Evolutionary conservation across 306 rosid species (phyloP), one percentile per base, ranked within the genome.

Genomic region (Vachellia collinsii): DNA sequence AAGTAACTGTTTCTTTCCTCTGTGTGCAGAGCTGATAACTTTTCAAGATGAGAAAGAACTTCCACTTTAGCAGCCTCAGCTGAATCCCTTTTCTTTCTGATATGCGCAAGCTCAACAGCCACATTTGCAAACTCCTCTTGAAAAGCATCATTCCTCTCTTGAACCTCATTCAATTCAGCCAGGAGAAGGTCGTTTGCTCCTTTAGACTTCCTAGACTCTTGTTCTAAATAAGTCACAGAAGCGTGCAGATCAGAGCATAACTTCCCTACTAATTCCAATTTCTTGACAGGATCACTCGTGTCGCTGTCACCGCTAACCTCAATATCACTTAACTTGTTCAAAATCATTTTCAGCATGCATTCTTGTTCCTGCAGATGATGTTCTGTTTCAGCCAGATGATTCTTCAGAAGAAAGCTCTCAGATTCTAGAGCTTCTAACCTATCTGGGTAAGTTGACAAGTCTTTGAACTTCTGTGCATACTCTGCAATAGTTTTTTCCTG

Each of bases 121-220:
- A 84, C 83, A 76, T 89, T 89, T 62, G 86, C 89, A 4, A 91
- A 86, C 89, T 96, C 97, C 83, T 96, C 99, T 79, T 93, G 99
- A 75, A 96, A 90, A 89, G 82, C 76, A 74, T 96, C 99, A 85
- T 93, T 96, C 83, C 97, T 96, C 81, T 93, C 98, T 89, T 93
- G 97, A 77, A 92, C 98, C 88, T 96, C 99, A 76, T 96, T 93
- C 90, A 96, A 56, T 81, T 96, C 99, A 54, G 97, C 96, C 87
- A 92, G 90, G 67, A 96, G 98, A 67, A 96, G 91, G 81, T 92
- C 94, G 36, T 98, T 88, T 80, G 98, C 93, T 85, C 97, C 90
- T 82, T 83, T 90, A 65, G 99, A 96, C 87, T 93, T 96, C 88
- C 83, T 86, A 4, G 87, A 86, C 80, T 89, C 59, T 19, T 54